Base-by-base conservation (phyloP, 2,329 filamentous ascomycete species). In the Fusarium nelsonii region DNA sequence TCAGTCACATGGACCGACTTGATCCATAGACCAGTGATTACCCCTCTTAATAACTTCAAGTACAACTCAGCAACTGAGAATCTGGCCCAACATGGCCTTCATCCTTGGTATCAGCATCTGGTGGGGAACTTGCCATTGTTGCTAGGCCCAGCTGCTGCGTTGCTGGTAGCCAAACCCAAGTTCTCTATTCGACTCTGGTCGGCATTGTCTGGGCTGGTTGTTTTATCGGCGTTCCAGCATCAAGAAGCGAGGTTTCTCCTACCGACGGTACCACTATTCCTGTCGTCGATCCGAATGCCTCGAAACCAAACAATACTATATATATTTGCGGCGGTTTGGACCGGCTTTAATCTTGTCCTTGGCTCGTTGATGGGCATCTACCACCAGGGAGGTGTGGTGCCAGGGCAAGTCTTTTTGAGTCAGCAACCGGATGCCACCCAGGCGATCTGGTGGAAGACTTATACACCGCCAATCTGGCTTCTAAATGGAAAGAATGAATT, bases 361-460 rank as follows among this genome's bases (percentile, higher is more conserved):
- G 92, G 91, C 6, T 75, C 90, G 0, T 77, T 95, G 46, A 94
- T 94, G 90, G 92, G 92, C n/a, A 82, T 88, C 6, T 95, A 93
- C 75, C 92, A 95, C 77, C 92, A 95, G 79, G 92, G 91, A 30
- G 92, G 92, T 43, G 87, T 94, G 28, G 85, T 95, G 2, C 91
- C 92, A 1, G 89, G 88, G 8, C 92, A 95, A 74, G 88, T 91
- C 1, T 92, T 92, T 75, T 84, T 95, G 74, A 91, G 89, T 74
- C 87, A 87, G 56, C 89, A 92, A 69, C 84, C 87, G 6, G 90
- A 91, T 67, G 88, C 91, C 10, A 89, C 88, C 3, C 85, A 90
- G 34, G 90, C 90, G 5, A 84, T 92, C 51, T 95, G 92, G 92
- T 95, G 92, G 92, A 94, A 94, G 78, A 94, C 92, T 2, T 94